Conservation (phyloP, 768 basidiomycete genomes). For the Boletus rubescentipes region DNA sequence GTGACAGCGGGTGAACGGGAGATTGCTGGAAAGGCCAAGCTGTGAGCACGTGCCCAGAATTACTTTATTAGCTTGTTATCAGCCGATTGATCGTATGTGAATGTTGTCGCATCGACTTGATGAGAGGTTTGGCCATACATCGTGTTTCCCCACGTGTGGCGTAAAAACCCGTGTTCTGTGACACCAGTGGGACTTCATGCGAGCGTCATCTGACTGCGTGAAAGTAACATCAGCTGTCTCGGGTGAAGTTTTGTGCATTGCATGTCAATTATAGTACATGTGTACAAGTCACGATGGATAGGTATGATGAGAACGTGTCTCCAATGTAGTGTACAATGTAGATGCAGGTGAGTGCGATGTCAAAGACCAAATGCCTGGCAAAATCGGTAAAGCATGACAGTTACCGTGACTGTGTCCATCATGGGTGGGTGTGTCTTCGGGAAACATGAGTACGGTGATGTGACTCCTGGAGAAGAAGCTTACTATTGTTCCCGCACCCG, state of each 20-base stretch:
- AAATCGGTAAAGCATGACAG: conserved; percentile 83
- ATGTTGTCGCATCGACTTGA: conserved; percentile 16
- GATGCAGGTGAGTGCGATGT: conserved; percentile 26
- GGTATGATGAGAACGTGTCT: conserved; percentile 31
- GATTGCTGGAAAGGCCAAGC: conserved; percentile 52
- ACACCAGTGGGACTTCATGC: conserved; percentile 17
- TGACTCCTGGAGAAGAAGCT: conserved; percentile 22
- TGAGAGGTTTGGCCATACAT: conserved; percentile 24
- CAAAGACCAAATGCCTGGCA: conserved; percentile 53
- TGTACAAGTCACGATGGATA: conserved; percentile 28
- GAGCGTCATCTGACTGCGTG: conserved; percentile 19
- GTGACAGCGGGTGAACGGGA: conserved; percentile 49
- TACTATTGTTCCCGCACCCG: conserved; percentile 82
- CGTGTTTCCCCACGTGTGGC: conserved; percentile 36
- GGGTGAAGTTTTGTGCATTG: conserved; percentile 27
- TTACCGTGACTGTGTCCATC: conserved; percentile 86
- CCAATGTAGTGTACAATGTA: conserved; percentile 33
- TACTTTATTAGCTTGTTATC: conserved; percentile 30
- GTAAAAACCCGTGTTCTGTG: conserved; percentile 30
- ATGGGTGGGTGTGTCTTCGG: conserved; percentile 80
- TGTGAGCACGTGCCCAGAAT: conserved; percentile 42
- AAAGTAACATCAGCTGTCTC: conserved; percentile 21
- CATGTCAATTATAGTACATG: conserved; percentile 32
- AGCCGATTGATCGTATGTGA: conserved; percentile 29
- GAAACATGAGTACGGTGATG: conserved; percentile 24